These are phyloP conservation scores for Ophiosphaerella narmari DNA, from an alignment of 2,329 filamentous ascomycete genomes.

Conservation along the genomic window DNA sequence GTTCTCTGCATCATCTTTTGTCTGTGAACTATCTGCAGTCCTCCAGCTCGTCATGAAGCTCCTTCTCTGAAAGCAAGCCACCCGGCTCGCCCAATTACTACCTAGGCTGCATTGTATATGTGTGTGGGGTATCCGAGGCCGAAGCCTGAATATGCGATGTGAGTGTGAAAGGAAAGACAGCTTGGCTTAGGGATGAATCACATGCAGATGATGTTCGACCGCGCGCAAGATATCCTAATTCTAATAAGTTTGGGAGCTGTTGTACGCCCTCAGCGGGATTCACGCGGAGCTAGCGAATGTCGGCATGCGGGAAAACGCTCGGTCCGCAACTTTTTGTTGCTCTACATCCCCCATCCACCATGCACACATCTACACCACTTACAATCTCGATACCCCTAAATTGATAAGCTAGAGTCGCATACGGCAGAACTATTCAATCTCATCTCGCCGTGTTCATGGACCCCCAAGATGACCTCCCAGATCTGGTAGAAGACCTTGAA, in stretches of 20 bases:
- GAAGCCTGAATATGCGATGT: slow-evolving; percentile 50
- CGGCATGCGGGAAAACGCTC: slow-evolving; percentile 22
- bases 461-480: slow-evolving; percentile 60
- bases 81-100: slow-evolving; percentile 51
- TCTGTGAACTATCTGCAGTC: slow-evolving; percentile 18
- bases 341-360: neutral
- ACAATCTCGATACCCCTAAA: neutral
- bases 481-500: slow-evolving; percentile 74
- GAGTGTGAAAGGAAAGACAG: slow-evolving; percentile 50
- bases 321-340: slow-evolving; percentile 28
- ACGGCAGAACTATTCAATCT: neutral
- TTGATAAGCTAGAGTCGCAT: neutral
- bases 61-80: slow-evolving; percentile 43
- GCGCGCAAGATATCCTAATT: neutral
- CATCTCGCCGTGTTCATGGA: slow-evolving; percentile 52
- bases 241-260: neutral
- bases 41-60: slow-evolving; percentile 27
- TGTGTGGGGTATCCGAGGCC: slow-evolving; percentile 51
- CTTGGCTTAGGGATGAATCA: slow-evolving; percentile 34
- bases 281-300: slow-evolving; percentile 14
- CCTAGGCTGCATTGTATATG: slow-evolving; percentile 46
- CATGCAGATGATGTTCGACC: slow-evolving; percentile 14
- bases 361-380: slow-evolving; percentile 2
- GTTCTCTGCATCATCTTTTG: slow-evolving; percentile 17
- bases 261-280: slow-evolving; percentile 2